Base-by-base conservation (phyloP, 352 stramenopile genomes). In the Peronospora farinosa region DNA sequence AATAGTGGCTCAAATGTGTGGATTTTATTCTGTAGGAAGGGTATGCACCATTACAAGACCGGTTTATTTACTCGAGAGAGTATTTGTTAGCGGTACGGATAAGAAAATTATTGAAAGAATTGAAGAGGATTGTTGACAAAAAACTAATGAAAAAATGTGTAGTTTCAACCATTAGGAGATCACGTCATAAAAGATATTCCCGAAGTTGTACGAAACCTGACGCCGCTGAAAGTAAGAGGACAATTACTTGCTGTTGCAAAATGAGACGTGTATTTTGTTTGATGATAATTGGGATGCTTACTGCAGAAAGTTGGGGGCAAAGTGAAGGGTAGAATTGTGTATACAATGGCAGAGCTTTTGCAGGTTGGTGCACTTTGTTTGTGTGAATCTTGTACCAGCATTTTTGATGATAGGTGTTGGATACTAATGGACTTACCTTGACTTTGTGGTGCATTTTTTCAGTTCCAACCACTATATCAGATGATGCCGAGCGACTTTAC, bases 381-480 rank as follows among this genome's bases (percentile, higher is more conserved):
- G 23, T 27, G 23, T 27, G 23, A 23, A 23, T 27, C 3, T 21
- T 27, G 23, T 27, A n/a, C n/a, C 23, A 27, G 23, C 11, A 25
- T 37, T 38, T 17, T 41, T 12, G 44, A 28, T 21, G 28, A 25
- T 23, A 19, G 17, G 36, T 5, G 23, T 4, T 27, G 19, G 5
- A 27, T 41, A 13, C 10, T 7, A 16, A 37, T 47, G n/a, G 17
- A 6, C 11, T 30, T 25, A 13, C 30, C 13, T 10, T 57, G 37
- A 44, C 13, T 47, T 1, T 28, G 25, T 40, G 27, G 30, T 7
- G 31, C 3, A 0, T 27, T 46, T 12, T 47, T 19, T 33, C 8
- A 88, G 77, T 91, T 88, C 51, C 77, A 87, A 54, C 62, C 69
- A 31, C 60, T 91, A 38, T 91, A 81, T 25, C 53, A 72, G 45